Percentiles rank a stretch among this genome's conserved stretches.
Conservation (phyloP, 768 basidiomycete species). For the Boletus patriciae region DNA sequence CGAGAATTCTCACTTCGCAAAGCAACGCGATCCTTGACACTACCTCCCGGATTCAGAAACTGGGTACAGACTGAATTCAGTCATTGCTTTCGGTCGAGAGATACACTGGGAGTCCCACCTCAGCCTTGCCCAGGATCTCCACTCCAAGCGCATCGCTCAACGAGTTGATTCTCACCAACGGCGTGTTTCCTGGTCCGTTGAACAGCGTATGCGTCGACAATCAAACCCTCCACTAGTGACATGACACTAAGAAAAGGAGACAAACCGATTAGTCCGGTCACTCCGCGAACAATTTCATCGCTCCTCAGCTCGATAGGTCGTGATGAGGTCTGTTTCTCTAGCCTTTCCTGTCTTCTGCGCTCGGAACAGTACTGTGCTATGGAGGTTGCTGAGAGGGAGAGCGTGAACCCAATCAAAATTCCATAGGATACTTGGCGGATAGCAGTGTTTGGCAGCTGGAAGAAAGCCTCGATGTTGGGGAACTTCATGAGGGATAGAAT, state of each 20-base stretch:
- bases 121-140: constrained; percentile 94
- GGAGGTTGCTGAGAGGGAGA: constrained; percentile 72
- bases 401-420: constrained; percentile 69
- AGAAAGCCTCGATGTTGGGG: constrained; percentile 14
- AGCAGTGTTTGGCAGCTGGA: constrained; percentile 24
- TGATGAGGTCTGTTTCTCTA: constrained; percentile 32
- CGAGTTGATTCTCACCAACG: constrained; percentile 87
- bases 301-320: constrained; percentile 71
- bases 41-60: constrained; percentile 97
- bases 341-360: constrained; percentile 45
- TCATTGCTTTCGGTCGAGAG: background rate
- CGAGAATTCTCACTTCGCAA: constrained; percentile 63
- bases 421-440: constrained; percentile 46
- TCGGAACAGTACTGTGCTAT: constrained; percentile 53
- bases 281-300: constrained; percentile 77
- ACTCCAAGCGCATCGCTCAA: constrained; percentile 89
- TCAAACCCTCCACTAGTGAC: background rate
- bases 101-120: constrained; percentile 47
- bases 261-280: constrained; percentile 83
- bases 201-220: background rate
- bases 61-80: constrained; percentile 52
- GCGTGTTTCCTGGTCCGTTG: constrained; percentile 76
- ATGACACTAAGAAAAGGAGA: background rate
- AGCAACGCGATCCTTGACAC: constrained; percentile 97
- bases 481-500: constrained; percentile 10